phyloP scores from a whole-genome alignment of 1,284 basidiomycete genomes.

The Cryptococcus sp. region DNA sequence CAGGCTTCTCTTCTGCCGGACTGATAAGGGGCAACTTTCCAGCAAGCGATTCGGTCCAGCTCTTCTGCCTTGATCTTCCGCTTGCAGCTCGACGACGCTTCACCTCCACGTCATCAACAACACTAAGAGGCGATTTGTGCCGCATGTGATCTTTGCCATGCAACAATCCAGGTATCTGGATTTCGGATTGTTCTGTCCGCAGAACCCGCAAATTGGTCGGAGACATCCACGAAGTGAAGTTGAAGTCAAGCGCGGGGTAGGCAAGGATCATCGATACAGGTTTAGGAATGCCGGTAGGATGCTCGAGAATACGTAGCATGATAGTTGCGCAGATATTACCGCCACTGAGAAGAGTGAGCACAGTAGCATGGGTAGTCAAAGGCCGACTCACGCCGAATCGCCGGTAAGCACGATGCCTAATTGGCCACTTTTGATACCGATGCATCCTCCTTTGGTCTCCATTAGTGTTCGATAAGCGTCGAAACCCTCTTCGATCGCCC shows the following conservation, averaged over 20 bases:
- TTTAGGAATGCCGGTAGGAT: constrained; percentile 54
- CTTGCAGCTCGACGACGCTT: constrained; percentile 13
- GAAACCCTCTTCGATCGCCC: constrained; percentile 90
- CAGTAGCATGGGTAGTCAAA: not conserved
- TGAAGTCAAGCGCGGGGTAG: constrained; percentile 80
- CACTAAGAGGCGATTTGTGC: constrained; percentile 80
- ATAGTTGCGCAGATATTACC: constrained; percentile 80
- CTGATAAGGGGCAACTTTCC: constrained; percentile 34
- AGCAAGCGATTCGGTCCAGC: constrained; percentile 56
- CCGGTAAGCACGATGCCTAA: constrained; percentile 77
- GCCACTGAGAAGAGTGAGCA: constrained; percentile 59
- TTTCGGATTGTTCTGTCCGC: constrained; percentile 73
- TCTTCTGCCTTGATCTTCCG: constrained; percentile 47
- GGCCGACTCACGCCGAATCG: constrained; percentile 79
- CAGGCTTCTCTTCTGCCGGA: constrained; percentile 24
- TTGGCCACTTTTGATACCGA: constrained; percentile 72
- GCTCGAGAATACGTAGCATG: constrained; percentile 79
- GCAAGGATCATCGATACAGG: constrained; percentile 81
- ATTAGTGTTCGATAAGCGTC: constrained; percentile 81
- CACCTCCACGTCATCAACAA: constrained; percentile 67
- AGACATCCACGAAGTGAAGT: constrained; percentile 98
- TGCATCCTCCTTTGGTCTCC: constrained; percentile 72
- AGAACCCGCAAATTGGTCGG: constrained; percentile 79
- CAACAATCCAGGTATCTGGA: constrained; percentile 61
- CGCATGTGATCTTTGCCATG: constrained; percentile 85